Conservation (phyloP, 441 rosid species). For the Bruguiera hainesii region DNA sequence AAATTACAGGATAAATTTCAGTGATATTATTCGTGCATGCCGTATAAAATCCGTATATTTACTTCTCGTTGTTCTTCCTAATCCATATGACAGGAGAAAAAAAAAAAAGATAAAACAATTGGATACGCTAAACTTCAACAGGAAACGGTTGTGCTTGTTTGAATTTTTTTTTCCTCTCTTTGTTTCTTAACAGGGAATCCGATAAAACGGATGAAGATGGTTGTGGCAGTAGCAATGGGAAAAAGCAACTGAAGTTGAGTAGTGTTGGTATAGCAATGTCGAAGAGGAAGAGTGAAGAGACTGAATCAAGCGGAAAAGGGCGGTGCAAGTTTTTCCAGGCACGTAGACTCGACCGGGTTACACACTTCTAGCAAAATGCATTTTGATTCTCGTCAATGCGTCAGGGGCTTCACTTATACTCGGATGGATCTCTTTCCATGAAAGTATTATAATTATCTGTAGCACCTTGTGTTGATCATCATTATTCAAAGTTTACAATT, state of each 20-base stretch:
- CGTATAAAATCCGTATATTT: not conserved
- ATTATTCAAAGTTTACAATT: no score
- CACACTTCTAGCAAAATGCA: slow-evolving; percentile 44
- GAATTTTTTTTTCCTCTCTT: not conserved
- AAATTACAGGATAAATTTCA: not conserved
- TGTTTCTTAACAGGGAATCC: slow-evolving; percentile 50
- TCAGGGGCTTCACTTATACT: no score
- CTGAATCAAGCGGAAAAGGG: slow-evolving; percentile 79
- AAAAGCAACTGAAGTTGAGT: slow-evolving; percentile 65
- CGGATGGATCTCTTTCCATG: no score
- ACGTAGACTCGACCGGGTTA: slow-evolving; percentile 70
- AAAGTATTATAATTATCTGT: no score
- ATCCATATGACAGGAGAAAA: not conserved
- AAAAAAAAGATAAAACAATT: not conserved
- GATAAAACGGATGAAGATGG: slow-evolving; percentile 58
- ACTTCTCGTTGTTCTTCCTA: not conserved
- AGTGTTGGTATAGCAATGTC: slow-evolving; percentile 56
- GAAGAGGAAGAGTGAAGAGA: slow-evolving; percentile 69
- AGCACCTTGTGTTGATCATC: no score
- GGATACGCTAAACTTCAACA: not conserved
- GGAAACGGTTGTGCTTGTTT: not conserved
- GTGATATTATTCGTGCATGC: not conserved
- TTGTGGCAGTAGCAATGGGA: slow-evolving; percentile 37
- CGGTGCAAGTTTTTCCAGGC: slow-evolving; percentile 83
- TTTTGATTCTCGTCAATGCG: not conserved